Evolutionary conservation across 345 rosid species (phyloP), one percentile per base, ranked within the genome.

Genomic region (Dipteronia sinensis): DNA sequence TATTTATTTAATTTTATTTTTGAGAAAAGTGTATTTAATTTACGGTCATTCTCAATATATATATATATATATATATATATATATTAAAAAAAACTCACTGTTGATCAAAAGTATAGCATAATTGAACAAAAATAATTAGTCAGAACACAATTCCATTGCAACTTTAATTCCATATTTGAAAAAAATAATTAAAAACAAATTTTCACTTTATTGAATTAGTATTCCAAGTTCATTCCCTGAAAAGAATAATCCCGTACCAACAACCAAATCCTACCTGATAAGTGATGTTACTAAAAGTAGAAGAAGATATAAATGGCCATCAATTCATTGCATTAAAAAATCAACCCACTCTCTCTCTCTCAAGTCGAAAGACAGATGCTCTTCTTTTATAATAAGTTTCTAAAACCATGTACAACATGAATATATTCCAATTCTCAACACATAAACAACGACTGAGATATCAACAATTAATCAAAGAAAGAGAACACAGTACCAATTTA

Each of bases 341-440:
- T 27, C 27, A 27, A 27, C 27, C 27, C 27, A 27, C 1, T 27
- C 27, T 27, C 27, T 27, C 27, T 27, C 27, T 27, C 27, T 27
- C 27, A 27, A 27, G 27, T 27, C 27, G 10, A 29, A 38, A 65
- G 12, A 53, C 1, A 34, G 69, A 65, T 65, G 46, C 47, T 10
- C 47, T 34, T 65, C 58, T 53, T 53, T 53, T 16, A 49, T 13
- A 2, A 49, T 65, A 65, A 31, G 38, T 64, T 29, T 64, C 31
- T 64, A 27, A 46, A 42, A 40, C 46, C 15, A 15, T 25, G 22
- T 49, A 4, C 20, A 16, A 8, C 73, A 47, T 7, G 25, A 70
- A 70, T 70, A 49, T 27, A 70, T 70, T 49, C 61, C 59, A 25
- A 49, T 25, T 70, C 73, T 34, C 62, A 10, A 46, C 27, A 51